These are phyloP conservation scores for Trapa bicornis DNA, from an alignment of 345 rosid genomes.

Conservation along the genomic window DNA sequence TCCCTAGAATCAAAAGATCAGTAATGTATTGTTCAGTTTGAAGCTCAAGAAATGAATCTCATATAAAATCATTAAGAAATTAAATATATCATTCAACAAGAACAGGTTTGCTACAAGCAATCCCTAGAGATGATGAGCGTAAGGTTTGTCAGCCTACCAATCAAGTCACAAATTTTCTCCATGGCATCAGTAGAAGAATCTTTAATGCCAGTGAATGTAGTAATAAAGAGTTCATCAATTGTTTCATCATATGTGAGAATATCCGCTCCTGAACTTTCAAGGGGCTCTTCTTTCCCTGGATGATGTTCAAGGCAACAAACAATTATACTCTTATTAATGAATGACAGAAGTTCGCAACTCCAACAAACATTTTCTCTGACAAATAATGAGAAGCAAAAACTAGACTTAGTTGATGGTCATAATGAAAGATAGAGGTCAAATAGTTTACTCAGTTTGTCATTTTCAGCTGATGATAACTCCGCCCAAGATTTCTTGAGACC, in stretches of 20 bases:
- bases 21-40: too few species aligned
- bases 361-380: not conserved
- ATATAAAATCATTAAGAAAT: too few species aligned
- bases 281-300: slow-evolving; percentile 26
- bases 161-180: slow-evolving; percentile 45
- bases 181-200: slow-evolving; percentile 49
- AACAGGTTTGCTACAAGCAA: not conserved
- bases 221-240: slow-evolving; percentile 57
- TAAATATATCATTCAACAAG: not conserved
- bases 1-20: slow-evolving; percentile 29
- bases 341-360: not conserved
- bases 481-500: slow-evolving; percentile 74
- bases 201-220: slow-evolving; percentile 59
- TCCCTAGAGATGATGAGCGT: not conserved
- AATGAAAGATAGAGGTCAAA: not conserved
- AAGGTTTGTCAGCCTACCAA: slow-evolving; percentile 43
- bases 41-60: too few species aligned
- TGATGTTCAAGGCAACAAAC: not conserved
- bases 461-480: slow-evolving; percentile 28
- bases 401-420: not conserved
- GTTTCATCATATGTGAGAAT: slow-evolving; percentile 49
- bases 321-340: too few species aligned
- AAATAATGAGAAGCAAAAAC: not conserved
- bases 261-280: slow-evolving; percentile 32
- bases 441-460: slow-evolving; percentile 23